Percentiles rank a stretch among this genome's conserved stretches.
phyloP scores from a whole-genome alignment of 2,329 filamentous ascomycete species.

The Aspergillus terreus region DNA sequence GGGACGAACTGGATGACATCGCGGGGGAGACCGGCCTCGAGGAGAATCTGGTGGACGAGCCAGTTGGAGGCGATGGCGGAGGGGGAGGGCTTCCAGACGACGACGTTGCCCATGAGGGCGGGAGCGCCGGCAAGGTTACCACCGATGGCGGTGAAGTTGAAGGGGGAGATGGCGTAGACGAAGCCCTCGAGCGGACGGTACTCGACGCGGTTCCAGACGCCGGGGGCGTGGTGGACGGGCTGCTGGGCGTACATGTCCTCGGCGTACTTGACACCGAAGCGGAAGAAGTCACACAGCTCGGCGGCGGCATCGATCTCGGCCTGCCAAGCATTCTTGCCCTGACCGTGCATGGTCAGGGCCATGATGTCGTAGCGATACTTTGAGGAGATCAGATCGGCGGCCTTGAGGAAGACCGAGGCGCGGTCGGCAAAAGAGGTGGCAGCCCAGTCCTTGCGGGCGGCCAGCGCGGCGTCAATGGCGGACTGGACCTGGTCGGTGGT shows the following conservation, averaged over 20 bases:
- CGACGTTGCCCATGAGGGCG: conserved; percentile 87
- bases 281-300: conserved; percentile 86
- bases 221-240: conserved; percentile 74
- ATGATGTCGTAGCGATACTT: conserved; percentile 98
- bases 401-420: conserved; percentile 91
- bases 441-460: conserved; percentile 85
- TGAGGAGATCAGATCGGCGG: conserved; percentile 80
- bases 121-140: conserved; percentile 81
- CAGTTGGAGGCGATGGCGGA: conserved; percentile 85
- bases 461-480: conserved; percentile 79
- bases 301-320: conserved; percentile 97
- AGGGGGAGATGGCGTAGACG: conserved; percentile 89
- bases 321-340: conserved; percentile 98
- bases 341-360: conserved; percentile 91
- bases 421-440: conserved; percentile 82
- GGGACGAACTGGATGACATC: conserved; percentile 93
- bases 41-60: conserved; percentile 82
- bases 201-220: conserved; percentile 89
- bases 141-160: conserved; percentile 96
- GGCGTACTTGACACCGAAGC: conserved; percentile 88
- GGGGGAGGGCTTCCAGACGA: conserved; percentile 95
- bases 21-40: conserved; percentile 84
- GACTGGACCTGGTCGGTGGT: conserved; percentile 68
- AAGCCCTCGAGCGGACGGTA: conserved; percentile 90
- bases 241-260: conserved; percentile 87